Percentiles rank a stretch among this genome's conserved stretches.
Conservation (phyloP, 306 rosid species). For the Geum urbanum region DNA sequence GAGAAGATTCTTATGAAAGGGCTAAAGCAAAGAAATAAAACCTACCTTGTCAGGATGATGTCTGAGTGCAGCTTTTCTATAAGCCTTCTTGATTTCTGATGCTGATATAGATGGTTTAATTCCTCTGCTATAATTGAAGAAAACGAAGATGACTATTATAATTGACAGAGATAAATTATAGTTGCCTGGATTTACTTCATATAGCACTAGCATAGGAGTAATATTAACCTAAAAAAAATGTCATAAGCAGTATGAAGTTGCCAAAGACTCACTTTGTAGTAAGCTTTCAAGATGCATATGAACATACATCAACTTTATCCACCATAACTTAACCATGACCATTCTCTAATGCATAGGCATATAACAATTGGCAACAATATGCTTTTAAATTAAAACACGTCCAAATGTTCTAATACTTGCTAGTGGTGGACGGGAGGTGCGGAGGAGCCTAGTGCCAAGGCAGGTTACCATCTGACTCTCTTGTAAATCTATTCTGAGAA, state of each 20-base stretch:
- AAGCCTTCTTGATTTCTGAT: constrained; percentile 92
- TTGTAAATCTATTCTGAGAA: no score
- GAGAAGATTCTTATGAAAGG: background rate
- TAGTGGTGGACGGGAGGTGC: no score
- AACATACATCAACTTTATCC: background rate
- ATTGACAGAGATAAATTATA: constrained; percentile 15
- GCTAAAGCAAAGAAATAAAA: constrained; percentile 6
- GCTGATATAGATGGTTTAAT: constrained; percentile 72
- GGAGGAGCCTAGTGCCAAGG: no score
- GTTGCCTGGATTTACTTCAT: background rate
- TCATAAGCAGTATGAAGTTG: background rate
- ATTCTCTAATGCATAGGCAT: background rate
- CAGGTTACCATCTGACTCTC: no score
- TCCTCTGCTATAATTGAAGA: constrained; percentile 64
- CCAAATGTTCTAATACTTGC: no score
- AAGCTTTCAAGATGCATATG: background rate
- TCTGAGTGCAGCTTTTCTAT: constrained; percentile 96
- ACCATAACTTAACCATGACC: background rate
- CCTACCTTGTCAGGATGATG: constrained; percentile 97
- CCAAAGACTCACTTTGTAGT: background rate
- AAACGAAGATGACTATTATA: constrained; percentile 1
- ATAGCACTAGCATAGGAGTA: background rate
- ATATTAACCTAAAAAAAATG: background rate
- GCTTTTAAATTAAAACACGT: background rate
- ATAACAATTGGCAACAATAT: background rate